These are phyloP conservation scores for Paracorniculantispora psalliotae DNA, from an alignment of 2,329 filamentous ascomycete species.

Conservation along the genomic window DNA sequence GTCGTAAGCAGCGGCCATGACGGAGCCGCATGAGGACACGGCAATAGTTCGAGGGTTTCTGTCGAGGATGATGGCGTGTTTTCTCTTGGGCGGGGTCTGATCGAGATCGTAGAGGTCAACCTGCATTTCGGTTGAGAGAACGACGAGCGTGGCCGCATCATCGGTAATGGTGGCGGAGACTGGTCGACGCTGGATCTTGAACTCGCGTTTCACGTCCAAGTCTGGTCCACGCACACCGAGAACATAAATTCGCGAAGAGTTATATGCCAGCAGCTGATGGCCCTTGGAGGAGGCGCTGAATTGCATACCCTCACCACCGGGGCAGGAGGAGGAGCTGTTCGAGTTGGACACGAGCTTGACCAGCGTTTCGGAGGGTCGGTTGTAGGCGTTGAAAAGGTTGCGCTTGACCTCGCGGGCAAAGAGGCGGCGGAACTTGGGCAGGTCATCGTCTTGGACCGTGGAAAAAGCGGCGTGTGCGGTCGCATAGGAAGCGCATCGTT, in stretches of 20 bases:
- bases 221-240: conserved; percentile 60
- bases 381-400: conserved; percentile 71
- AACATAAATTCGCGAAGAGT: conserved; percentile 78
- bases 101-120: conserved; percentile 79
- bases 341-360: conserved; percentile 80
- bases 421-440: conserved; percentile 57
- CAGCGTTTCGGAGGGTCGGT: conserved; percentile 64
- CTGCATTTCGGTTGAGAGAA: conserved; percentile 76
- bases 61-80: conserved; percentile 72
- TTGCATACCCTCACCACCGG: conserved; percentile 79
- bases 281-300: conserved; percentile 75
- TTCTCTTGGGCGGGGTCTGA: conserved; percentile 59
- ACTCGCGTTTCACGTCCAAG: conserved; percentile 65
- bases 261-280: conserved; percentile 71
- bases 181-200: conserved; percentile 74
- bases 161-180: conserved; percentile 74
- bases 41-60: conserved; percentile 74
- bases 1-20: conserved; percentile 79
- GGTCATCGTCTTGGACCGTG: conserved; percentile 40
- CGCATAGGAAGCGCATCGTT: conserved; percentile 55
- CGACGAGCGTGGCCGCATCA: conserved; percentile 69
- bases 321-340: conserved; percentile 77
- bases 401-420: conserved; percentile 70
- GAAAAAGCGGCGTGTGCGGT: conserved; percentile 42
- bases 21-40: conserved; percentile 73